Evolutionary conservation across 148 eudicot genomes (phyloP).

Genomic region (Heliamphora exappendiculata): DNA sequence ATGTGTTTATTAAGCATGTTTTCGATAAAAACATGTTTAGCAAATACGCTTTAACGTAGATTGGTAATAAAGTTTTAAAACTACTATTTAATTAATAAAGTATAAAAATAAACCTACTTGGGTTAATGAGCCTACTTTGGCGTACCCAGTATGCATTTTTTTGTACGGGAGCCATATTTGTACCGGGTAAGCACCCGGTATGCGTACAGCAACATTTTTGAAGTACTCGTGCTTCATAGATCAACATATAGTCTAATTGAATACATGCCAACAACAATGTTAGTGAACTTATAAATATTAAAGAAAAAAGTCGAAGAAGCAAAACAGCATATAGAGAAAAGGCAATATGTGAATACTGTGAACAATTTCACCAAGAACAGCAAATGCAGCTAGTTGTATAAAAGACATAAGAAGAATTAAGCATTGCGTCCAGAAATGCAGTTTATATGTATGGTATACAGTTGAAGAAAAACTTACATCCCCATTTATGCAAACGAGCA

Average conservation of each 20-base stretch:
- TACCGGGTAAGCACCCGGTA: no score
- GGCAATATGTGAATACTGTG: neutral
- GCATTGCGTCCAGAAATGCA: neutral
- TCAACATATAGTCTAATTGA: neutral
- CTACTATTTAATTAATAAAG: no score
- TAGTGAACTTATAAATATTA: neutral
- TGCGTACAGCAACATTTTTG: no score
- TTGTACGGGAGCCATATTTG: no score
- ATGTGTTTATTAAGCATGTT: no score
- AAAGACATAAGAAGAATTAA: neutral
- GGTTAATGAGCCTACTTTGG: no score
- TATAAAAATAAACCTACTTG: no score
- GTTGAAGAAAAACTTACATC: slow-evolving; percentile 41
- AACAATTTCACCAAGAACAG: neutral
- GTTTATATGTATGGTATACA: neutral
- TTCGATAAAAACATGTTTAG: no score
- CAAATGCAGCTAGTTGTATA: neutral
- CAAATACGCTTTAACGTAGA: no score
- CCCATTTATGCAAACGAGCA: slow-evolving; percentile 78
- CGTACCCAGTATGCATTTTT: no score
- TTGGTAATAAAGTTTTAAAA: no score
- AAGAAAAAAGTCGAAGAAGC: neutral
- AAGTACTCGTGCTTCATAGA: no score
- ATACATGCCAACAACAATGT: neutral
- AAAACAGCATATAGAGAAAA: neutral